These are phyloP conservation scores for Colletotrichum plurivorum DNA, from an alignment of 2,329 filamentous ascomycete genomes.

Conservation along the genomic window DNA sequence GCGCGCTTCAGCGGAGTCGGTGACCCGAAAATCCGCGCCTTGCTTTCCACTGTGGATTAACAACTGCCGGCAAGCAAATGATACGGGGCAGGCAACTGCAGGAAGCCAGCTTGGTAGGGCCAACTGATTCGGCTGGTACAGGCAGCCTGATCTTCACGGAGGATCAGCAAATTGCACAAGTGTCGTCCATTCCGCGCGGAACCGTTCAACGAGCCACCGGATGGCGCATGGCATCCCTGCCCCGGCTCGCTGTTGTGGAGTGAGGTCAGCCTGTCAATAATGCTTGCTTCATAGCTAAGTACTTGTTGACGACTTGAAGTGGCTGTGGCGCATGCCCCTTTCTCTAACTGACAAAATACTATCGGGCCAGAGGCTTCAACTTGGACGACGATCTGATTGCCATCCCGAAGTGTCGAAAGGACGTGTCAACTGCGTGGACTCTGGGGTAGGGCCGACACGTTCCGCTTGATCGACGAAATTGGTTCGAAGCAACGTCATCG, in stretches of 20 bases:
- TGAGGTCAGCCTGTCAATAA: constrained; percentile 7
- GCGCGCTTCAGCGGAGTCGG: background rate
- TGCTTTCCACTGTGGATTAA: constrained; percentile 1
- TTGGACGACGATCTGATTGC: constrained; percentile 3
- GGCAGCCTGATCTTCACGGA: constrained; percentile 18
- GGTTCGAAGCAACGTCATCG: constrained; percentile 8
- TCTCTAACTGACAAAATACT: background rate
- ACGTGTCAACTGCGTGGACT: background rate
- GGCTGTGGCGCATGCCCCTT: constrained; percentile 5
- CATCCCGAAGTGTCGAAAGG: background rate
- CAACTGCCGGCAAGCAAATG: constrained; percentile 23
- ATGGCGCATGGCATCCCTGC: constrained; percentile 36
- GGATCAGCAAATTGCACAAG: constrained; percentile 30
- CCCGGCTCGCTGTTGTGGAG: constrained; percentile 8
- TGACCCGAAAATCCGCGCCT: background rate
- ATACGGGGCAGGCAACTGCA: constrained; percentile 1
- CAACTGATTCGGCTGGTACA: constrained; percentile 14
- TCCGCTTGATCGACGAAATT: constrained; percentile 1
- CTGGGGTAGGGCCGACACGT: constrained; percentile 23
- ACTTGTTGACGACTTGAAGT: background rate
- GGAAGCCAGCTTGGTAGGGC: constrained; percentile 7
- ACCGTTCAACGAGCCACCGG: constrained; percentile 7
- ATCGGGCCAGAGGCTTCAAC: background rate
- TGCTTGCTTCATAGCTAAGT: constrained; percentile 11
- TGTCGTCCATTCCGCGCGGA: constrained; percentile 22